These are phyloP conservation scores for Panicum miliaceum DNA, from an alignment of 176 grass and related monocot genomes.

Conservation along the genomic window DNA sequence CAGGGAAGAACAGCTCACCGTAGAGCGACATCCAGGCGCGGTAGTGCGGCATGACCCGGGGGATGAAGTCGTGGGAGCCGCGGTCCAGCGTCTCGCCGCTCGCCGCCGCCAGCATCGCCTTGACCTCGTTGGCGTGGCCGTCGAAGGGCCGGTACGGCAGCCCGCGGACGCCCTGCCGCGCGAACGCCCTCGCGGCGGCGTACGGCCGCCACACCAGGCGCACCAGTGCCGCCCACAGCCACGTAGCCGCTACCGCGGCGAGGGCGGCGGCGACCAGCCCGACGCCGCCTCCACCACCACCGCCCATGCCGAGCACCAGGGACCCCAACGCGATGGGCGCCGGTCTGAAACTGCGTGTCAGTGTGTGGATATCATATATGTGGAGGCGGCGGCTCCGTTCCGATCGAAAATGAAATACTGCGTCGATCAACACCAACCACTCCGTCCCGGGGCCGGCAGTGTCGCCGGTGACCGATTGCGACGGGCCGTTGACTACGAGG, in stretches of 20 bases:
- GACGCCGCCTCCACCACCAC: background rate
- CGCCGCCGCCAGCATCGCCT: slow-evolving; percentile 42
- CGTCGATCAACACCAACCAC: too few species aligned
- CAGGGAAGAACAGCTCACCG: background rate
- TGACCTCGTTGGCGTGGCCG: slow-evolving; percentile 40
- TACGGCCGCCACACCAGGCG: slow-evolving; percentile 53
- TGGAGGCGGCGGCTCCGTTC: too few species aligned
- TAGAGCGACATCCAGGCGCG: slow-evolving; percentile 37
- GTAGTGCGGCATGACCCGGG: slow-evolving; percentile 40
- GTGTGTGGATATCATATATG: too few species aligned
- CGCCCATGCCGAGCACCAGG: background rate
- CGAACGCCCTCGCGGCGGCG: slow-evolving; percentile 26
- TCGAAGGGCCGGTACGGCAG: slow-evolving; percentile 50
- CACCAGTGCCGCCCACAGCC: slow-evolving; percentile 39
- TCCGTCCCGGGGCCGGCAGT: too few species aligned
- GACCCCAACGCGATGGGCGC: too few species aligned
- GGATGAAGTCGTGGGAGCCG: slow-evolving; percentile 51
- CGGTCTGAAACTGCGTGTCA: too few species aligned
- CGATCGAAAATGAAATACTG: too few species aligned
- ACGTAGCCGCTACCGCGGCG: background rate
- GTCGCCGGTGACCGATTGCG: background rate
- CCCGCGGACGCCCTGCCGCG: slow-evolving; percentile 45
- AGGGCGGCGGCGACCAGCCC: background rate
- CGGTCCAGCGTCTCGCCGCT: slow-evolving; percentile 36
- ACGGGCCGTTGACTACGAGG: background rate